Base-by-base conservation (phyloP, 495 filamentous ascomycete species). In the Annulohypoxylon maeteangense region DNA sequence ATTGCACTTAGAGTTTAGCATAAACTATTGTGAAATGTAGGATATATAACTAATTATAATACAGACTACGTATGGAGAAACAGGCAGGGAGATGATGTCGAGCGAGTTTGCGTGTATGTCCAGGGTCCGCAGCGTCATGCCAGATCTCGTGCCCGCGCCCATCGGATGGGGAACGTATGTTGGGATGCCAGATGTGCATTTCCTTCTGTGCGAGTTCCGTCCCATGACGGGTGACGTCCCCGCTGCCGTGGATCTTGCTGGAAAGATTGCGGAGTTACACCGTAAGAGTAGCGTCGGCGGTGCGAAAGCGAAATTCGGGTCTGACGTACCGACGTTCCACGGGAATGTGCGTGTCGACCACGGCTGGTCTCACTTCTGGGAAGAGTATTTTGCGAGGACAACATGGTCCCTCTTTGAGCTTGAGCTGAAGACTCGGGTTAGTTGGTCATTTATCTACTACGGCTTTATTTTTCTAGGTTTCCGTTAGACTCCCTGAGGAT, bases 151-250 rank as follows among this genome's bases (percentile, higher is more conserved):
- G 22, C 70, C 65, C 23, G 51, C 32, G 32, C 48, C 56, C n/a
- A 18, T 68, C 22, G 61, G 54, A 0, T 57, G 42, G 23, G 70
- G 70, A 4, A 34, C 65, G 0, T 72, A 68, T 45, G n/a, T 23
- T 18, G 7, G 18, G 20, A 60, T 57, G 16, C 47, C 59, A 11
- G 42, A 66, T 23, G 50, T 62, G 31, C 61, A 73, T 51, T 69
- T 73, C 62, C 29, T 73, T 10, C 48, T 73, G 4, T 68, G 70
- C 51, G 65, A 68, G 56, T 73, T 73, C 57, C 70, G 65, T 3
- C 16, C 5, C 27, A 68, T 73, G 65, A 62, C 40, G 23, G 62
- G 56, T 23, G n/a, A 57, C 7, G 23, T 54, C 2, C 65, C 70
- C 18, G 16, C 55, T 2, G 29, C 70, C 1, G 22, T 3, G 1